phyloP scores from a whole-genome alignment of 371 early-diverging fungal genomes.

The Mucor saturninus region DNA sequence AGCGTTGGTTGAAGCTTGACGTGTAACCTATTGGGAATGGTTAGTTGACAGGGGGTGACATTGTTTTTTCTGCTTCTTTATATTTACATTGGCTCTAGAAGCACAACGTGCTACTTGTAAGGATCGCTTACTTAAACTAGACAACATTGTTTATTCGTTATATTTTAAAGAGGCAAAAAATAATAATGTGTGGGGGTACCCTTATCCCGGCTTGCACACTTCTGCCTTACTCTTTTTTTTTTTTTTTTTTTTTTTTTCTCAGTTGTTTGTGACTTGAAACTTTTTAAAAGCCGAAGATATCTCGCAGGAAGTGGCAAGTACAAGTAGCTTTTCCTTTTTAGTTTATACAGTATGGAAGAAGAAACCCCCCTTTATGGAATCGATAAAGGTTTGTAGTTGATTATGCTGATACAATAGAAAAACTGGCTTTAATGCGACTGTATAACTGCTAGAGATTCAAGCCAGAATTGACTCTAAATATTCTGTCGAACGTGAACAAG shows the following conservation, averaged over 20 bases:
- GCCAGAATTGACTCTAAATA: slow-evolving; percentile 64
- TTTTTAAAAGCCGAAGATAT: background rate
- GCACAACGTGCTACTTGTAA: slow-evolving; percentile 16
- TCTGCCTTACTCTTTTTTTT: background rate
- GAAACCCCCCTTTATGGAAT: slow-evolving; percentile 28
- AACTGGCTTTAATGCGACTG: too few species aligned
- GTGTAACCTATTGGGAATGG: slow-evolving; percentile 13
- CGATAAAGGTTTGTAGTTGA: slow-evolving; percentile 15
- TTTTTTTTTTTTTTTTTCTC: background rate
- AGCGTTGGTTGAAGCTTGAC: slow-evolving; percentile 26
- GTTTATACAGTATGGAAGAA: slow-evolving; percentile 13
- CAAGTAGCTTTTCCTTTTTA: too few species aligned
- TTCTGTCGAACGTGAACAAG: slow-evolving; percentile 58
- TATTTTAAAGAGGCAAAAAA: background rate
- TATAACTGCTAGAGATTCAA: slow-evolving; percentile 48
- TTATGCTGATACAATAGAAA: background rate
- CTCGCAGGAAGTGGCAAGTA: too few species aligned
- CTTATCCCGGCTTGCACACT: background rate
- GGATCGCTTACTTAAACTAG: slow-evolving; percentile 16
- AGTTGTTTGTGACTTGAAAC: slow-evolving; percentile 1
- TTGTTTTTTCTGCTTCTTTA: background rate
- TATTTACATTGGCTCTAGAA: slow-evolving; percentile 14
- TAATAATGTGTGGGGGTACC: slow-evolving; percentile 5
- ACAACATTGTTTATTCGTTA: slow-evolving; percentile 6
- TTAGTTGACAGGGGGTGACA: background rate